Evolutionary conservation across 768 basidiomycete genomes (phyloP).

Genomic region (Leccinum ochraceum): DNA sequence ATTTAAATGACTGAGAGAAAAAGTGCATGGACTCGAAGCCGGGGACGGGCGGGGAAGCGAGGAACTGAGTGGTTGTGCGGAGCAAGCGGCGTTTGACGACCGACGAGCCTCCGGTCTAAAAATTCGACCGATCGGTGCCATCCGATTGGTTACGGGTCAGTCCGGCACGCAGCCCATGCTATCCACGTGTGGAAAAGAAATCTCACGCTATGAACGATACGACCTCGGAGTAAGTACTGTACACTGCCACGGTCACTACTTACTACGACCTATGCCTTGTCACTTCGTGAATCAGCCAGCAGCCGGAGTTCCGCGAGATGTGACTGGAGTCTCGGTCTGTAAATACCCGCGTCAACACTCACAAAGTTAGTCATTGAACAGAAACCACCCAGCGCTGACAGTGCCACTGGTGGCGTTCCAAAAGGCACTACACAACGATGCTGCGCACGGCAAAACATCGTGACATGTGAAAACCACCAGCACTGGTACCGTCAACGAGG

Average conservation of each 20-base stretch:
- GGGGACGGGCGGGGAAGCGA: conserved; percentile 26
- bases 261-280: background rate
- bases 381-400: background rate
- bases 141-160: conserved; percentile 32
- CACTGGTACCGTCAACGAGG: background rate
- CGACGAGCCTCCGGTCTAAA: conserved; percentile 10
- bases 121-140: conserved; percentile 12
- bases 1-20: conserved; percentile 81
- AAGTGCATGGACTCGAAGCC: conserved; percentile 64
- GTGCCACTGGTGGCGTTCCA: background rate
- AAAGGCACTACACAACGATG: background rate
- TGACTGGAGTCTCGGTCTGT: conserved; percentile 78
- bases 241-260: background rate
- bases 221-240: background rate
- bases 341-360: conserved; percentile 3
- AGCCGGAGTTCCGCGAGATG: conserved; percentile 67
- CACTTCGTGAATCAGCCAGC: conserved; percentile 30
- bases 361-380: background rate
- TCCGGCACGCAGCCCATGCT: conserved; percentile 14
- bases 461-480: background rate
- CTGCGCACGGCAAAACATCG: background rate
- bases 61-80: conserved; percentile 21
- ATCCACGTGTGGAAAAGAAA: background rate
- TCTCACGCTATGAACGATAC: conserved; percentile 9
- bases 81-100: conserved; percentile 17